phyloP scores from a whole-genome alignment of 2,329 filamentous ascomycete genomes.

The Colletotrichum sp. region DNA sequence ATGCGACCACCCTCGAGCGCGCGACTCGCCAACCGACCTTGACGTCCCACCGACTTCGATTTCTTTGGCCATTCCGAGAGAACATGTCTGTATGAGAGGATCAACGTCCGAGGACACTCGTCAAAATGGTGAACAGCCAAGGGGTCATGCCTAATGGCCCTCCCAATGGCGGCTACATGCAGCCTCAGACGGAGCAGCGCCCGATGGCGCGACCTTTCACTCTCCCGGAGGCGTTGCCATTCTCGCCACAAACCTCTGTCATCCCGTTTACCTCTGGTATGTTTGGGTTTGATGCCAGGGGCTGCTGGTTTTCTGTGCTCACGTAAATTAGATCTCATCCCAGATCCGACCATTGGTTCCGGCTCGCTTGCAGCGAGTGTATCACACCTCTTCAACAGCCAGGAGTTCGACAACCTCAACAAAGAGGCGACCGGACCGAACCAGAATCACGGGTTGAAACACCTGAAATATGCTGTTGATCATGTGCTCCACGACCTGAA shows the following conservation, averaged over 20 bases:
- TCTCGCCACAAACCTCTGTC: slow-evolving; percentile 81
- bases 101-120: slow-evolving; percentile 2
- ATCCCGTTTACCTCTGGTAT: slow-evolving; percentile 78
- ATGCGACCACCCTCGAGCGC: background rate
- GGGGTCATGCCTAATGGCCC: slow-evolving; percentile 16
- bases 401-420: slow-evolving; percentile 72
- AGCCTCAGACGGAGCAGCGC: slow-evolving; percentile 14
- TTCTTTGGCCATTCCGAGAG: background rate
- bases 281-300: slow-evolving; percentile 21
- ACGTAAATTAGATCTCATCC: slow-evolving; percentile 62
- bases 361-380: slow-evolving; percentile 58
- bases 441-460: slow-evolving; percentile 55
- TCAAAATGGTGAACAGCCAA: slow-evolving; percentile 14
- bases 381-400: slow-evolving; percentile 53
- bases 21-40: background rate
- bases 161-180: slow-evolving; percentile 16
- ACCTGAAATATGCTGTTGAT: slow-evolving; percentile 72
- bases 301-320: background rate
- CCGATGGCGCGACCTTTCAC: slow-evolving; percentile 54
- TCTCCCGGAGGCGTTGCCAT: slow-evolving; percentile 80
- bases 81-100: slow-evolving; percentile 12
- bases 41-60: background rate
- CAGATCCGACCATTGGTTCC: slow-evolving; percentile 65
- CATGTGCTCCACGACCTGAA: slow-evolving; percentile 78
- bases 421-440: slow-evolving; percentile 64